Evolutionary conservation across 345 rosid genomes (phyloP), one percentile per base, ranked within the genome.

Genomic region (Clarkia xantiana): DNA sequence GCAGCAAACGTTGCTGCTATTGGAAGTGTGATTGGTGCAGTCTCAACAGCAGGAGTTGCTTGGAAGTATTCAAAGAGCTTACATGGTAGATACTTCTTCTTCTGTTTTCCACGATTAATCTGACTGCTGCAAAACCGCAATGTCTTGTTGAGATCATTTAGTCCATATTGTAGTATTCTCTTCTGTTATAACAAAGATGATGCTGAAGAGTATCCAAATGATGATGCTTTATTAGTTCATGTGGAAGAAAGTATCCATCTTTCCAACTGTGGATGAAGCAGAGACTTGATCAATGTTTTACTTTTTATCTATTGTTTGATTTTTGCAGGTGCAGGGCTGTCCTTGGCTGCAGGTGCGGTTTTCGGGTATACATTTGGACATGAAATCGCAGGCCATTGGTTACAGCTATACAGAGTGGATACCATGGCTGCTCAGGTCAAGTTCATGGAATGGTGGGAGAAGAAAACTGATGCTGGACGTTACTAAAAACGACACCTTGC

Each of bases 401-500:
- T 67, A 54, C 96, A 84, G 49, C 94, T 86, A 17, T 91, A 91
- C 63, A 78, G 71, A 75, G 13, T 86, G 73, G 95, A 91, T 62
- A 80, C 96, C n/a, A 49, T 75, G 87, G 74, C 79, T 1, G 94
- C 98, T 0, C 93, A 91, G 67, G 75, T 61, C 20, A 89, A 85
- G 82, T 89, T 82, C 63, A 11, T 89, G 79, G 94, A 89, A 65
- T 91, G 96, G 98, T 84, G 93, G 95, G 78, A 86, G 70, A 71
- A 42, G 51, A 86, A 81, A 56, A 38, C 60, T 11, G 51, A 39
- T 29, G 36, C 36, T 29, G 36, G 36, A 29, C 36, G 7, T 1
- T 29, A 29, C 36, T 29, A 29, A 7, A 29, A 29, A 3, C 36
- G 4, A 29, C 9, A 4, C 8, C 36, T 29, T 29, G 36, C 36